Conservation (phyloP, 2,329 filamentous ascomycete genomes). For the Epichloe amarillans region DNA sequence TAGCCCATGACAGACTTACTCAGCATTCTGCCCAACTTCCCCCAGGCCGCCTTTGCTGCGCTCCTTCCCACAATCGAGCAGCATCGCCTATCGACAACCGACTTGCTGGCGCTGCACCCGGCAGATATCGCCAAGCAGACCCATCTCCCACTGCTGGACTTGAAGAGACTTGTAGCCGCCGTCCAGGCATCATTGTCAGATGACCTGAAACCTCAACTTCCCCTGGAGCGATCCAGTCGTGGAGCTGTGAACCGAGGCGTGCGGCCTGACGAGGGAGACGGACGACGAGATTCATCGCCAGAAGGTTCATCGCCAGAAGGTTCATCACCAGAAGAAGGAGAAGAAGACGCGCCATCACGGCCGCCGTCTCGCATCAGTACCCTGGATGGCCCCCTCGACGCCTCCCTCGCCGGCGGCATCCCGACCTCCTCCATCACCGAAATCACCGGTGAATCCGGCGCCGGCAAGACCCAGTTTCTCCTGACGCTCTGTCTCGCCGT, state of each 20-base stretch:
- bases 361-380: conserved; percentile 50
- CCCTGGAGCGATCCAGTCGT: conserved; percentile 7
- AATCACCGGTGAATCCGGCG: conserved; percentile 83
- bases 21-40: conserved; percentile 69
- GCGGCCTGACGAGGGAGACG: neutral
- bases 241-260: neutral
- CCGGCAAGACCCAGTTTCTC: conserved; percentile 90
- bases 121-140: conserved; percentile 77
- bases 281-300: neutral
- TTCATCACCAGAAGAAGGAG: neutral
- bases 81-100: conserved; percentile 62
- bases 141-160: conserved; percentile 64
- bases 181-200: conserved; percentile 54
- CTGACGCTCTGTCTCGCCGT: conserved; percentile 71
- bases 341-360: neutral
- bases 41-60: conserved; percentile 54
- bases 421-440: conserved; percentile 74
- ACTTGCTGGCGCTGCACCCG: conserved; percentile 74
- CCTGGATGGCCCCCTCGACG: conserved; percentile 61
- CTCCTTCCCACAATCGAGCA: conserved; percentile 71
- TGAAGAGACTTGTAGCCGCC: conserved; percentile 58
- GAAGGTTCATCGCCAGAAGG: neutral
- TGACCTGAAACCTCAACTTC: conserved; percentile 31
- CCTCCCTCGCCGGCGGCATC: conserved; percentile 61
- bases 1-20: conserved; percentile 70